Percentiles rank a stretch among this genome's conserved stretches.
These are phyloP conservation scores for Sugiyamaella castrensis DNA, from an alignment of 1,139 yeast genomes.

Conservation along the genomic window DNA sequence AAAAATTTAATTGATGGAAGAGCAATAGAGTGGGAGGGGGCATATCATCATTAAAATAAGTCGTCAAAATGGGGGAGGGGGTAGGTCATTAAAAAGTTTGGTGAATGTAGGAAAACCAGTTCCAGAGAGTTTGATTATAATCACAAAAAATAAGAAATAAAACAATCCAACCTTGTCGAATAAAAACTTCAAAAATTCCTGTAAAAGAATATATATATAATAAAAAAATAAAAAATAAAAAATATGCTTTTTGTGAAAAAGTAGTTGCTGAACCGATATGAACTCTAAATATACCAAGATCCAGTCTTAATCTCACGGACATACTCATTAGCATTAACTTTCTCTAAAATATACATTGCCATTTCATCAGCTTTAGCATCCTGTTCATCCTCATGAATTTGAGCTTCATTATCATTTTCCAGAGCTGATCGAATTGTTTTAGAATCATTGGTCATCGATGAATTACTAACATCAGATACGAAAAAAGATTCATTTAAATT, in stretches of 20 bases:
- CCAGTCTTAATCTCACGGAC: slow-evolving; percentile 28
- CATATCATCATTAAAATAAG: background rate
- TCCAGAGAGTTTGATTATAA: background rate
- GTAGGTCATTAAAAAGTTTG: background rate
- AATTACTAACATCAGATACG: slow-evolving; percentile 12
- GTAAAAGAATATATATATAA: background rate
- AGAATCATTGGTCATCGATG: background rate
- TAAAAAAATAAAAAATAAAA: slow-evolving; percentile 12
- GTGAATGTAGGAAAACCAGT: background rate
- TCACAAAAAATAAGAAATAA: too few relatives aligned
- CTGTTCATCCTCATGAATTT: slow-evolving; percentile 16
- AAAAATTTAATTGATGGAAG: too few relatives aligned
- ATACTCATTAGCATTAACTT: slow-evolving; percentile 32
- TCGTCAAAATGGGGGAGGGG: background rate
- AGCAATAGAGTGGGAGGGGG: too few relatives aligned
- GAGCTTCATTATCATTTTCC: background rate
- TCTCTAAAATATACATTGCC: slow-evolving; percentile 37
- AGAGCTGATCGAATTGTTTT: slow-evolving; percentile 2
- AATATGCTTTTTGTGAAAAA: slow-evolving; percentile 1
- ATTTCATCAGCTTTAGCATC: slow-evolving; percentile 37
- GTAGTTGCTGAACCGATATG: background rate
- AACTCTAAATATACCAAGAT: slow-evolving; percentile 26
- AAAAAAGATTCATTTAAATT: slow-evolving; percentile 16
- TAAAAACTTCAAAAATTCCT: too few relatives aligned
- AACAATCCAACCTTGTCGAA: too few relatives aligned